A percentile compares a stretch with the other conserved stretches of the same genome.
phyloP scores from a whole-genome alignment of 257 asterid genomes.

The Solanum paucissectum region DNA sequence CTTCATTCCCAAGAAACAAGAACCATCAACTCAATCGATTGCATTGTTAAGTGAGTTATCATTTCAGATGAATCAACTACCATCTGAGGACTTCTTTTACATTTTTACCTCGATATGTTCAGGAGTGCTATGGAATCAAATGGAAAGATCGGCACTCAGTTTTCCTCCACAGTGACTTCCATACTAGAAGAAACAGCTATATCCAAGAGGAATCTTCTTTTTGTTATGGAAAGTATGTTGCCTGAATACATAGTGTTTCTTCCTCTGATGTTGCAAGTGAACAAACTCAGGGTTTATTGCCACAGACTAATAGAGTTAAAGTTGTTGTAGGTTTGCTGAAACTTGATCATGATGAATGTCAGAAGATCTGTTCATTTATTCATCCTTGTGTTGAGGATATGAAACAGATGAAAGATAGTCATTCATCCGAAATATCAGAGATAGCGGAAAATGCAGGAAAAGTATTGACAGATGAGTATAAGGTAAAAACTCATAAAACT shows the following conservation, averaged over 20 bases:
- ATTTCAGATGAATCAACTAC: not conserved
- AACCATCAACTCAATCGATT: conserved; percentile 17
- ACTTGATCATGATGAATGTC: conserved; percentile 23
- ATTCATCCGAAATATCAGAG: conserved; percentile 18
- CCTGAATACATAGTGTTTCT: not conserved
- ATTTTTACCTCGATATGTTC: not conserved
- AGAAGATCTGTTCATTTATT: conserved; percentile 9
- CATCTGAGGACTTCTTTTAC: not conserved
- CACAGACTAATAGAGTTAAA: not conserved
- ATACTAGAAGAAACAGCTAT: conserved; percentile 24
- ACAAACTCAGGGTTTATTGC: not conserved
- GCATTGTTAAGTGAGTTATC: conserved; percentile 23
- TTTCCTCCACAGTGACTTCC: conserved; percentile 21
- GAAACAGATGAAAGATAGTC: conserved; percentile 15
- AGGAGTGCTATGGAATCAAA: conserved; percentile 18
- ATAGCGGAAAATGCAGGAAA: conserved; percentile 28
- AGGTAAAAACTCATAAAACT: conserved; percentile 15
- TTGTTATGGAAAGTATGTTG: conserved; percentile 21
- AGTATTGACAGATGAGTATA: conserved; percentile 37
- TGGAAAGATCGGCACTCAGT: conserved; percentile 12
- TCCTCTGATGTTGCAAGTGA: not conserved
- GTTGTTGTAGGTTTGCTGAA: conserved; percentile 16
- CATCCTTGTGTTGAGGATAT: conserved; percentile 11
- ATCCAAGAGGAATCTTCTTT: conserved; percentile 8
- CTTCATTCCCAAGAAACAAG: conserved; percentile 13